These are phyloP conservation scores for Backusella westeae DNA, from an alignment of 192 early-diverging fungal species.

Conservation along the genomic window DNA sequence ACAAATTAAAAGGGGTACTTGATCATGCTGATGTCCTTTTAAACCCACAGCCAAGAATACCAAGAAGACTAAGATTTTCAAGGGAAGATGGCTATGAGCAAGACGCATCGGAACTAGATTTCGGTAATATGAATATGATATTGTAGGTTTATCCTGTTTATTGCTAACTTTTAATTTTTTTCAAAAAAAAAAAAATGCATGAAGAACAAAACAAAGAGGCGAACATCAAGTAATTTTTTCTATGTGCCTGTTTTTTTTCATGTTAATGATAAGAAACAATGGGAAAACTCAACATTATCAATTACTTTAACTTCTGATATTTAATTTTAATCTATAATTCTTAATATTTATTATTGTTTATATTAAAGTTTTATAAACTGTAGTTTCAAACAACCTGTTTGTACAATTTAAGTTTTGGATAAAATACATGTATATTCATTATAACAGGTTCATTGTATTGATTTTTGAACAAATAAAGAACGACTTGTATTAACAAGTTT, in stretches of 20 bases:
- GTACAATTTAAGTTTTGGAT: neutral
- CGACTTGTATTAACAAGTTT: too few species aligned
- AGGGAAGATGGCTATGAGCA: neutral
- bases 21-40: neutral
- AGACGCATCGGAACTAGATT: neutral
- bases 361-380: neutral
- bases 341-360: neutral
- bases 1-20: neutral
- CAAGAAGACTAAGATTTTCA: neutral
- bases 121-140: neutral
- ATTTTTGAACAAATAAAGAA: too few species aligned
- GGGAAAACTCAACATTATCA: neutral
- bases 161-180: neutral
- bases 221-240: neutral
- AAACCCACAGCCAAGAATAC: neutral
- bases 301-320: neutral
- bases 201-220: neutral
- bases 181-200: neutral
- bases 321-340: neutral
- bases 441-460: neutral
- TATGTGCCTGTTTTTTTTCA: neutral
- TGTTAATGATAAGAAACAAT: neutral
- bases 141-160: neutral
- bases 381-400: neutral
- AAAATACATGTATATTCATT: neutral